These are phyloP conservation scores for Pedinophyceae sp. DNA, from an alignment of 139 green algal species.

Conservation along the genomic window DNA sequence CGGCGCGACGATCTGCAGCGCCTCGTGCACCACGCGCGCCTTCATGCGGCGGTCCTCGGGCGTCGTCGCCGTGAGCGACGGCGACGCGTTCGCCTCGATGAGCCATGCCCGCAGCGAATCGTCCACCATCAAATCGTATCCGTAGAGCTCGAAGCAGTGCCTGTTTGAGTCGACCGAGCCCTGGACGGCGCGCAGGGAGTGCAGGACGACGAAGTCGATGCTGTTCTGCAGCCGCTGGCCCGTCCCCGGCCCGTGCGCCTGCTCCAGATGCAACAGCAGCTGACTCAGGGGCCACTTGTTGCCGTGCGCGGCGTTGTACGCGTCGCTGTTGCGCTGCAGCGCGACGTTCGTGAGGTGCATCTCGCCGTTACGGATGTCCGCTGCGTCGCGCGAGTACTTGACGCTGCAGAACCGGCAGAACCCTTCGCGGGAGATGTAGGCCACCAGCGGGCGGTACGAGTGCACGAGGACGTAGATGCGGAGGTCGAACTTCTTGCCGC, in stretches of 20 bases:
- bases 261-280: constrained; percentile 26
- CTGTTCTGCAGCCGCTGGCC: constrained; percentile 33
- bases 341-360: constrained; percentile 71
- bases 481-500: constrained; percentile 73
- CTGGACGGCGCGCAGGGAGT: constrained; percentile 27
- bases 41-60: constrained; percentile 37
- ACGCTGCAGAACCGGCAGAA: constrained; percentile 62
- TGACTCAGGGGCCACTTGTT: constrained; percentile 52
- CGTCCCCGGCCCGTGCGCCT: neutral
- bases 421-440: constrained; percentile 24
- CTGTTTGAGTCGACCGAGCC: too few species aligned
- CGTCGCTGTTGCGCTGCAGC: constrained; percentile 42
- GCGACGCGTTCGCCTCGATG: constrained; percentile 45
- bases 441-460: constrained; percentile 17
- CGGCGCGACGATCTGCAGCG: constrained; percentile 25
- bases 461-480: constrained; percentile 60
- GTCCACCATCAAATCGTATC: constrained; percentile 57
- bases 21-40: constrained; percentile 36
- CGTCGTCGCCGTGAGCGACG: constrained; percentile 23
- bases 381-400: constrained; percentile 44
- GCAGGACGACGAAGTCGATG: constrained; percentile 27
- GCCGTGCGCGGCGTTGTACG: constrained; percentile 45
- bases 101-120: constrained; percentile 30
- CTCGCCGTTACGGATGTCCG: constrained; percentile 16
- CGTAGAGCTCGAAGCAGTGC: constrained; percentile 66